A percentile compares a stretch with the other conserved stretches of the same genome.
Evolutionary conservation across 2,329 filamentous ascomycete genomes (phyloP).

Genomic region (Taxawa tesnikishii): DNA sequence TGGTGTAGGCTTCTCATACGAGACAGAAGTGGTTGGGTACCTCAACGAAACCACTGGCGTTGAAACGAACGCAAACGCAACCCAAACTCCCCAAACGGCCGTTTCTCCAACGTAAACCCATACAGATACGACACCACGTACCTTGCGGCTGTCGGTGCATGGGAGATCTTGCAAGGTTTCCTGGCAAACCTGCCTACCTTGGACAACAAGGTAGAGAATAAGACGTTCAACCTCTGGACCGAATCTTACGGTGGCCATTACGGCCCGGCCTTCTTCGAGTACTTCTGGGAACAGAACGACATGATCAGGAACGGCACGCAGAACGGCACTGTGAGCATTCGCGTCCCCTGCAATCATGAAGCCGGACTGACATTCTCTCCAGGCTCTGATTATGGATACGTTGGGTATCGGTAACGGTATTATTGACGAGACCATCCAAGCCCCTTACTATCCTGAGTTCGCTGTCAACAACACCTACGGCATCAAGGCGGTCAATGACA

Average conservation of each 20-base stretch:
- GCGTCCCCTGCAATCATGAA: too few relatives aligned
- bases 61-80: constrained; percentile 30
- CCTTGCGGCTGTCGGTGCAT: constrained; percentile 42
- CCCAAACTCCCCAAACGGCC: constrained; percentile 29
- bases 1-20: constrained; percentile 44
- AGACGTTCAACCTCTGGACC: constrained; percentile 8
- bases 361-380: too few relatives aligned
- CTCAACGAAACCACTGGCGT: constrained; percentile 30
- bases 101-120: constrained; percentile 37
- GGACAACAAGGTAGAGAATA: constrained; percentile 27
- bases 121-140: constrained; percentile 42
- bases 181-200: constrained; percentile 35
- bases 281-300: constrained; percentile 44
- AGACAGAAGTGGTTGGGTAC: constrained; percentile 23
- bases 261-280: constrained; percentile 42
- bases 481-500: constrained; percentile 42
- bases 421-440: constrained; percentile 40
- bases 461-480: constrained; percentile 44
- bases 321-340: constrained; percentile 12
- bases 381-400: constrained; percentile 39
- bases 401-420: constrained; percentile 45
- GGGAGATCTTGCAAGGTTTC: constrained; percentile 44
- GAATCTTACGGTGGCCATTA: constrained; percentile 34
- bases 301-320: constrained; percentile 29
- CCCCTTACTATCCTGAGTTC: constrained; percentile 37